Evolutionary conservation across 2,329 filamentous ascomycete species (phyloP).

Genomic region (Penicillium sclerotiorum): DNA sequence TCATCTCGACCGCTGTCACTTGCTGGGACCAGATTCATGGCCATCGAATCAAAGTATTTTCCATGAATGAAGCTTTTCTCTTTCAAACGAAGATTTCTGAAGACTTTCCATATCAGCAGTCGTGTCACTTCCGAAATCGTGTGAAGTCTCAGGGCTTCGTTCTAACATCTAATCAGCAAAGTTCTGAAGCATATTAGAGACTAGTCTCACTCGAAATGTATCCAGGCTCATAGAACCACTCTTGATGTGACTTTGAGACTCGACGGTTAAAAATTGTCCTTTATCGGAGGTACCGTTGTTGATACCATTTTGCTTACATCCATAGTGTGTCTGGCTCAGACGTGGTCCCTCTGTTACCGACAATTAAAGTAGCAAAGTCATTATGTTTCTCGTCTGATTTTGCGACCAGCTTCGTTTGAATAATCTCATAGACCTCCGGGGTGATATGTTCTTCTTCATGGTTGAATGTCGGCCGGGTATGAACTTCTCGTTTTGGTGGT

Average conservation of each 20-base stretch:
- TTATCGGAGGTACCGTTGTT: background rate
- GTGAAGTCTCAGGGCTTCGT: background rate
- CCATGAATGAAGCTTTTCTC: constrained; percentile 7
- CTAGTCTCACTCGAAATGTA: background rate
- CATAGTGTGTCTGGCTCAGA: background rate
- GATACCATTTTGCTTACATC: constrained; percentile 2
- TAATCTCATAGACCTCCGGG: constrained; percentile 1
- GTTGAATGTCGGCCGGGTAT: constrained; percentile 1
- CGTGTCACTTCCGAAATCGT: background rate
- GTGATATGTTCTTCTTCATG: background rate
- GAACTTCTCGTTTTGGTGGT: background rate
- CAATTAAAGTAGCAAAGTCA: constrained; percentile 3
- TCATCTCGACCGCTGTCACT: background rate
- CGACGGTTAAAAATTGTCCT: background rate
- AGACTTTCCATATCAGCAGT: constrained; percentile 1
- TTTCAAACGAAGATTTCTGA: constrained; percentile 1
- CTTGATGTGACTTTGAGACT: background rate
- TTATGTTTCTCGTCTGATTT: background rate
- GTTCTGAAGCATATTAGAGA: background rate
- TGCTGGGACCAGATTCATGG: constrained; percentile 2
- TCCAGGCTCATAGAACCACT: constrained; percentile 3
- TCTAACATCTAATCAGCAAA: background rate
- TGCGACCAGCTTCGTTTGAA: constrained; percentile 1
- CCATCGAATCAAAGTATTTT: constrained; percentile 5
- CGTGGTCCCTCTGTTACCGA: background rate